Conservation (phyloP, 805 yeast genomes). For the Wickerhamiella domercqiae region DNA sequence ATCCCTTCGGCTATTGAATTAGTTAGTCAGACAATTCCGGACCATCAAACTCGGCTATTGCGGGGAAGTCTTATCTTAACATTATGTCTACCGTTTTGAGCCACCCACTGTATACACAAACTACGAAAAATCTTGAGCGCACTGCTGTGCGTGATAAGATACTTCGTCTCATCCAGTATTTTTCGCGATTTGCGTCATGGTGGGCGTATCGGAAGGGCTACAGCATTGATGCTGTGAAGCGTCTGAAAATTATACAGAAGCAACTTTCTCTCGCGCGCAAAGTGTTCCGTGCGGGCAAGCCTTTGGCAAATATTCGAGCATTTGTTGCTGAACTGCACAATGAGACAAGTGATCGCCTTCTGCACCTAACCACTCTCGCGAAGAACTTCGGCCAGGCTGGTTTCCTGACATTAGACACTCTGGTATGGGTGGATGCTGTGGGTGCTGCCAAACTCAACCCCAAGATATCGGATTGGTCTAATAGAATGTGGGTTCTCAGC, state of each 20-base stretch:
- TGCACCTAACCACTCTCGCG: constrained; percentile 29
- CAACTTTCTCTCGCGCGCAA: constrained; percentile 63
- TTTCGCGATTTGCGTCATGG: constrained; percentile 56
- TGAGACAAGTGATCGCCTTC: constrained; percentile 52
- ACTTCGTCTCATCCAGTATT: constrained; percentile 64
- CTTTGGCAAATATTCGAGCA: constrained; percentile 50
- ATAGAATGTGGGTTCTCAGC: constrained; percentile 58
- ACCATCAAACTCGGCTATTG: too few relatives aligned
- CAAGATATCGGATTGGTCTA: constrained; percentile 8
- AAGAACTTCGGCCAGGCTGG: constrained; percentile 24
- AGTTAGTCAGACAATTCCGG: too few relatives aligned
- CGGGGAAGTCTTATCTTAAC: too few relatives aligned
- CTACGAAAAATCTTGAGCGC: constrained; percentile 14
- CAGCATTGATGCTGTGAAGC: constrained; percentile 30
- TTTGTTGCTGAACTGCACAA: constrained; percentile 46
- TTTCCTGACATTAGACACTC: constrained; percentile 24
- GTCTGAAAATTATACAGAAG: constrained; percentile 41
- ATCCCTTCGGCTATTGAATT: too few relatives aligned
- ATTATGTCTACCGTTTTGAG: constrained; percentile 9
- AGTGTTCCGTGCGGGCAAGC: constrained; percentile 71
- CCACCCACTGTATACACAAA: constrained; percentile 16
- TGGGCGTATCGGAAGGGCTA: constrained; percentile 44
- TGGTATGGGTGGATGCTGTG: constrained; percentile 20
- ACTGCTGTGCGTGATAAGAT: constrained; percentile 65
- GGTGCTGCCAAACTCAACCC: constrained; percentile 24